Evolutionary conservation across 805 yeast genomes (phyloP), one percentile per base, ranked within the genome.

Genomic region (Candida quercuum): DNA sequence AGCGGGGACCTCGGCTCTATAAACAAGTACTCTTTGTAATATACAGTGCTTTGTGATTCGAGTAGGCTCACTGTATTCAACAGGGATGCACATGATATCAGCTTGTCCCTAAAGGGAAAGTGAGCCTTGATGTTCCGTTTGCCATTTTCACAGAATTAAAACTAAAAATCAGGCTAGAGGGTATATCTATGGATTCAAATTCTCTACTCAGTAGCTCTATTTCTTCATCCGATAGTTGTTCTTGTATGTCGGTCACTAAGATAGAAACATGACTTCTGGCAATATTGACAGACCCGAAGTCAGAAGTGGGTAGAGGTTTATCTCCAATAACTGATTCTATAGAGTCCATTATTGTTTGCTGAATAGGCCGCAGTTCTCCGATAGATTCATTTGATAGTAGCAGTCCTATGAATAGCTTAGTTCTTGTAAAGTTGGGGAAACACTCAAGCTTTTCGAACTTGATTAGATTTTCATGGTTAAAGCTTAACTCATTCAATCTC

Each of bases 331-430:
- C 23, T 12, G 14, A 34, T 10, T 17, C 18, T 3, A 41, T 6
- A 9, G 45, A 15, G 2, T 40, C 36, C 3, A 14, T 5, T 4
- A 43, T 27, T 3, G 18, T 6, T 3, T 25, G 13, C 8, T 33
- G 30, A 3, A 43, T 11, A 10, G 30, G 28, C 5, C 4, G 17
- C 3, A 40, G 6, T 6, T 28, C 13, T 6, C 10, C n/a, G 9
- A 22, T 28, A 13, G 42, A 33, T 5, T 24, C 12, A 12, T 28
- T 9, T 3, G 42, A 30, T 3, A 41, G 19, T 8, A n/a, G 19
- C 11, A 43, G 12, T 7, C 37, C 33, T 13, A 39, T 20, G 22
- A 43, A 43, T 5, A 43, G 8, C 25, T 28, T 38, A 1, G 42
- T 22, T 4, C 17, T 25, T 7, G 27, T 32, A 13, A 21, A 8